phyloP scores from a whole-genome alignment of 805 yeast genomes.

The Kodamaea lidongshanica region DNA sequence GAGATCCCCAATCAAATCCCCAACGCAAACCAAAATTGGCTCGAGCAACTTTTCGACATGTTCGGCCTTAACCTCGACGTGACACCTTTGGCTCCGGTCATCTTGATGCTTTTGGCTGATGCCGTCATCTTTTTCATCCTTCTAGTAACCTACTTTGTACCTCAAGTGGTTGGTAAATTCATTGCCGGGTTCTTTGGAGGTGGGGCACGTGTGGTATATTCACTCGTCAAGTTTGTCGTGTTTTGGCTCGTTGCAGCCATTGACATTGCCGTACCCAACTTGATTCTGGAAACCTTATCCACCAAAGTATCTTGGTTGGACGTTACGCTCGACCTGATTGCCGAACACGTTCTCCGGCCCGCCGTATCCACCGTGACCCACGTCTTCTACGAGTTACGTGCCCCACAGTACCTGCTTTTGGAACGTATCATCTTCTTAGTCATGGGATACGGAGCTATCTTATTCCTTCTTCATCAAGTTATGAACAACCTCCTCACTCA shows the following conservation, averaged over 20 bases:
- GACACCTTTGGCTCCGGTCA: conserved; percentile 21
- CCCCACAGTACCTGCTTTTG: conserved; percentile 22
- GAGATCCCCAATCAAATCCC: neutral
- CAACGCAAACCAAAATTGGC: conserved; percentile 1
- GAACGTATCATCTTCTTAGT: conserved; percentile 35
- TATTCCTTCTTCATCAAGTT: conserved; percentile 18
- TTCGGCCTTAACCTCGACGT: conserved; percentile 28
- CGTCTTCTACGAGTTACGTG: conserved; percentile 1
- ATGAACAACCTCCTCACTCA: conserved; percentile 28
- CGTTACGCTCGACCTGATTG: conserved; percentile 3
- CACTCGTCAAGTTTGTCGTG: neutral
- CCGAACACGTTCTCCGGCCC: neutral
- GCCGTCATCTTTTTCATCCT: conserved; percentile 31
- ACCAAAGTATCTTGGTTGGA: conserved; percentile 1
- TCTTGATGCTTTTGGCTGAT: conserved; percentile 28
- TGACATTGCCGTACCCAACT: too few relatives aligned
- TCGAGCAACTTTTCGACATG: conserved; percentile 24
- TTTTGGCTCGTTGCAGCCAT: too few relatives aligned
- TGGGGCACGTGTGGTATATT: neutral
- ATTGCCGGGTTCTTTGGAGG: conserved; percentile 12
- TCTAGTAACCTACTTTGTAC: conserved; percentile 40
- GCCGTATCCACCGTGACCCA: neutral
- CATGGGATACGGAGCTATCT: conserved; percentile 29
- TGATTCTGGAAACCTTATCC: neutral
- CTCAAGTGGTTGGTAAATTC: conserved; percentile 40